A percentile compares a stretch with the other conserved stretches of the same genome.
These are phyloP conservation scores for Phytophthora ohioensis DNA, from an alignment of 352 stramenopile species.

Conservation along the genomic window DNA sequence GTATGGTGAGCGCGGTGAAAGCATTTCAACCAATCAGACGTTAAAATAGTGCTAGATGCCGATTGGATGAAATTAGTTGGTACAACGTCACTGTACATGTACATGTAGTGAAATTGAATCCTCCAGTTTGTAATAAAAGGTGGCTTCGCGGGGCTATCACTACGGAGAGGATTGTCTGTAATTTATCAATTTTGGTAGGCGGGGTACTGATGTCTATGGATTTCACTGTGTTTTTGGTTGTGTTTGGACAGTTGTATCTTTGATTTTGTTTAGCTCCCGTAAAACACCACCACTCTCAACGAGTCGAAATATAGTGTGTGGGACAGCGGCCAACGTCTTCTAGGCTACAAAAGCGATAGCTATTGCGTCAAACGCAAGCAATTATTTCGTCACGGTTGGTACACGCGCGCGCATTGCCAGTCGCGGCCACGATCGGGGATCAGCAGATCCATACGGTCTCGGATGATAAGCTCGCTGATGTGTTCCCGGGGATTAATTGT, in stretches of 20 bases:
- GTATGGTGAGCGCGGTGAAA: conserved; percentile 13
- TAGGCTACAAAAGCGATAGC: background rate
- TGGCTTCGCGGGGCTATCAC: too few species aligned
- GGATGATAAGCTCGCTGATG: conserved; percentile 24
- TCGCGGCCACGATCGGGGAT: conserved; percentile 1
- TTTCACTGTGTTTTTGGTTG: too few species aligned
- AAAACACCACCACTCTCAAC: too few species aligned
- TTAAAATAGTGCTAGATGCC: background rate
- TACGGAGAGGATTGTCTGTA: too few species aligned
- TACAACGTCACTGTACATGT: too few species aligned
- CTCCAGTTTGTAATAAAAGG: too few species aligned
- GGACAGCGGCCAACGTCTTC: background rate
- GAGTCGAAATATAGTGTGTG: background rate
- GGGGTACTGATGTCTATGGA: too few species aligned
- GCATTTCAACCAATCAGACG: conserved; percentile 8
- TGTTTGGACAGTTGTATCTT: too few species aligned
- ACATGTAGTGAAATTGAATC: too few species aligned
- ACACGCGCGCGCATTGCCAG: background rate
- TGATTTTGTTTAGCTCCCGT: too few species aligned
- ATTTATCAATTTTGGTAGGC: too few species aligned
- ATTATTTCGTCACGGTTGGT: conserved; percentile 3
- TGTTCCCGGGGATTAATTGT: conserved; percentile 16
- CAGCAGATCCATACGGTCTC: conserved; percentile 20
- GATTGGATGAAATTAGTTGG: conserved; percentile 7
- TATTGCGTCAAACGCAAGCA: background rate